phyloP scores from a whole-genome alignment of 768 basidiomycete genomes.

The Pisolithus sp. region DNA sequence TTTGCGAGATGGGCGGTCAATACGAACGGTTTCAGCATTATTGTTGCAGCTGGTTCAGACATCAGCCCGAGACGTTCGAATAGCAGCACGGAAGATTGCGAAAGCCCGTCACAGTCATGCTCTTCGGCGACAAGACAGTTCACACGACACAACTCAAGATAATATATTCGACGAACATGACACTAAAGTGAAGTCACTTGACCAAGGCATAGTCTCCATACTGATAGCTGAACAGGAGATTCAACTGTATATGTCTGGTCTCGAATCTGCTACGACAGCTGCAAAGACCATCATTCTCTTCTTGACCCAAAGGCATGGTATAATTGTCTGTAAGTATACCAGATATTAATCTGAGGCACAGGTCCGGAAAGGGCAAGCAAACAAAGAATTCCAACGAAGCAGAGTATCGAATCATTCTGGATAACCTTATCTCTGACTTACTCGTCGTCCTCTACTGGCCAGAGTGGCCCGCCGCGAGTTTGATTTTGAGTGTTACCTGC shows the following conservation, averaged over 20 bases:
- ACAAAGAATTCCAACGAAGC: conserved; percentile 91
- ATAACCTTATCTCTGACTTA: conserved; percentile 83
- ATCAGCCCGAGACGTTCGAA: conserved; percentile 79
- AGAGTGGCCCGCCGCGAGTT: conserved; percentile 92
- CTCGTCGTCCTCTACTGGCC: conserved; percentile 88
- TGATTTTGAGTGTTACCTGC: conserved; percentile 74
- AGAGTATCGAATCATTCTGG: conserved; percentile 89
- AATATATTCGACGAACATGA: conserved; percentile 65
- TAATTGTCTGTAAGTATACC: neutral
- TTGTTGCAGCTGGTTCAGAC: conserved; percentile 96
- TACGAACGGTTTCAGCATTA: conserved; percentile 89
- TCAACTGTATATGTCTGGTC: conserved; percentile 57
- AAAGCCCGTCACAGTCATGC: conserved; percentile 59
- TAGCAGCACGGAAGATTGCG: conserved; percentile 57
- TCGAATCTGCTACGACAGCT: conserved; percentile 79
- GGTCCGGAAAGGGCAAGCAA: conserved; percentile 80
- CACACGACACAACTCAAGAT: conserved; percentile 42
- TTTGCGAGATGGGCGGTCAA: conserved; percentile 82
- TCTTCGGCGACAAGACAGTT: conserved; percentile 57
- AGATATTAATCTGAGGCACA: conserved; percentile 21
- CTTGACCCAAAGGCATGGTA: conserved; percentile 55
- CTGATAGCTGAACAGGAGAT: conserved; percentile 46
- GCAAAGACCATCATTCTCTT: conserved; percentile 81
- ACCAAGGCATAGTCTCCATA: neutral
- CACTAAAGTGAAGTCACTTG: conserved; percentile 38